Evolutionary conservation across 306 rosid genomes (phyloP), one percentile per base, ranked within the genome.

Genomic region (Oxytropis ochrocephala): DNA sequence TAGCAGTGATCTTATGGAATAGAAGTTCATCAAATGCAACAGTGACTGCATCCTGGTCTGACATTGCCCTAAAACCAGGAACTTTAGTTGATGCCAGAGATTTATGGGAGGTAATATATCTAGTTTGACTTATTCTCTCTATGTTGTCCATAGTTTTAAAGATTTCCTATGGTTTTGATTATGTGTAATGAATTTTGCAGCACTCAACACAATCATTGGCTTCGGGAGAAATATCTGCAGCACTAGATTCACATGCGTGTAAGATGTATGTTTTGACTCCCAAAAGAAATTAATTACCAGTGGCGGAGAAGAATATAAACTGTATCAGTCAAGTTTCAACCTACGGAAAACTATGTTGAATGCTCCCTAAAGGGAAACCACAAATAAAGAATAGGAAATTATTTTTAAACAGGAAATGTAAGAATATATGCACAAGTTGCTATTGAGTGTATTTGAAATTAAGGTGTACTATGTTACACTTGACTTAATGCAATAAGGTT

Each of bases 1-100:
- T 75, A 41, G 91, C 88, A 24, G 64, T 84, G 29, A 29, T 89
- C 17, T 38, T 89, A n/a, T 89, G 90, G 92, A 86, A 89, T 58
- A 86, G 86, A 77, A 77, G 91, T 9, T 59, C 80, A 39, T 84
- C 79, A 41, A 81, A 61, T 9, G 88, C 88, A 8, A 79, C 61
- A 13, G 48, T 86, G 3, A 81, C 80, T n/a, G 88, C 88, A 46
- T 48, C 50, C 10, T 89, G 88, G 96, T 76, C 81, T 42, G 88
- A 82, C 39, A 71, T 86, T 6, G 89, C 91, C 69, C 78, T 89
- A 5, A 6, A 70, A 7, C 46, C 79, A 56, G 48, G 69, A n/a
- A 61, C 77, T 30, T 7, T 18, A 17, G 88, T 86, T 39, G 62
- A 56, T 46, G 87, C 87, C 16, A 80, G 86, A 72, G 85, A 86